Evolutionary conservation across 306 rosid species (phyloP), one percentile per base, ranked within the genome.

Genomic region (Prosopis cineraria): DNA sequence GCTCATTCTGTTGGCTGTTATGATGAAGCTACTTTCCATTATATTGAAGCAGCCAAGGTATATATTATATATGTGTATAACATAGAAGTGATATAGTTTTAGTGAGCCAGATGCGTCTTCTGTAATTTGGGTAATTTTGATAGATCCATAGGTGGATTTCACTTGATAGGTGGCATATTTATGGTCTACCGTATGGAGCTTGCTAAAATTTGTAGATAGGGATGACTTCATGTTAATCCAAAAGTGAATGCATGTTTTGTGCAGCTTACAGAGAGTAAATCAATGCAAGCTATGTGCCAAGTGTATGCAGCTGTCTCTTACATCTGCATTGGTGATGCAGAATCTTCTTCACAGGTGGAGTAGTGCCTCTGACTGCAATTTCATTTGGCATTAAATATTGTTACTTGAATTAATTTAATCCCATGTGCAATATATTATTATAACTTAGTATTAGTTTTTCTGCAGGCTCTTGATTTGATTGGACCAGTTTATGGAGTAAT

Each of bases 301-400:
- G 87, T 92, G 78, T 95, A 90, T 84, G 98, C 98, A 14, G 98
- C 98, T 81, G 97, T 95, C 84, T 95, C 98, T 62, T 89, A 84
- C 78, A 87, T 92, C 78, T 92, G 97, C 90, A 91, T 95, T 80
- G 98, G 98, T 10, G 98, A 95, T 84, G 94, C 96, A 58, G 97
- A 95, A 81, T 95, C 98, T 76, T 90, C 91, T 83, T 82, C 97
- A 64, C 97, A 86, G 92, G 98, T 95, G 68, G 79, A 75, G 17
- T 70, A 56, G 73, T 83, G 71, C 56, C 48, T 56, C 50, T 68
- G 63, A 19, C 73, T 29, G 0, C 76, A 33, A 73, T 17, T 69
- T 83, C 56, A 75, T 36, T 73, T 72, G 70, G 66, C 70, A 58
- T 10, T 68, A 16, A 45, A 25, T 67, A 43, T 6, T 77, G 41